A percentile compares a stretch with the other conserved stretches of the same genome.
These are phyloP conservation scores for Pythium utonaiense DNA, from an alignment of 352 stramenopile genomes.

Conservation along the genomic window DNA sequence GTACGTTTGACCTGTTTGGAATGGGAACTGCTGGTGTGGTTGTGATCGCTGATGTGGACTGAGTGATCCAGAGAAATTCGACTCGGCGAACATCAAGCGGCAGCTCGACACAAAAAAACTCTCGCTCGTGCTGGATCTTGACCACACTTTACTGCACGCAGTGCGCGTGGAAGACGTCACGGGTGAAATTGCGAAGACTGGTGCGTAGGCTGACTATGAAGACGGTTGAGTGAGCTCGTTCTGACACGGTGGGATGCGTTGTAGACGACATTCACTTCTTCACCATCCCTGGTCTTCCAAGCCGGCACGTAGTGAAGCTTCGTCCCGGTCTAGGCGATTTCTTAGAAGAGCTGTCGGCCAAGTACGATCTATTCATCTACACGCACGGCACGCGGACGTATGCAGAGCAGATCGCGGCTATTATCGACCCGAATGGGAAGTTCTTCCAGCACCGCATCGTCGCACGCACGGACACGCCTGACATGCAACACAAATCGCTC, in stretches of 20 bases:
- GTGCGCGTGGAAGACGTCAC: conserved; percentile 72
- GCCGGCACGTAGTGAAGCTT: conserved; percentile 92
- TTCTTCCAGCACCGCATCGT: conserved; percentile 89
- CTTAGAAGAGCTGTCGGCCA: conserved; percentile 68
- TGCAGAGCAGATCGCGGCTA: conserved; percentile 91
- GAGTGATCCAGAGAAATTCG: conserved; percentile 68
- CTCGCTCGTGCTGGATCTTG: conserved; percentile 95
- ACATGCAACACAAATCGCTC: conserved; percentile 85
- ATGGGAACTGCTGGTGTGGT: too few species aligned
- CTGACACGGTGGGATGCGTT: not conserved
- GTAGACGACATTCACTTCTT: conserved; percentile 80
- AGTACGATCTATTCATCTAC: conserved; percentile 95
- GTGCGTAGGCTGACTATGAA: conserved; percentile 21
- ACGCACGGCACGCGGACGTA: conserved; percentile 94
- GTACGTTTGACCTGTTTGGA: conserved; percentile 49
- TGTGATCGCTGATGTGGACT: conserved; percentile 42
- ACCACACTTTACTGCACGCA: conserved; percentile 96
- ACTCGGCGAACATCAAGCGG: conserved; percentile 81
- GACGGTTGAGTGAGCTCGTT: too few species aligned
- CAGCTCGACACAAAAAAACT: conserved; percentile 90
- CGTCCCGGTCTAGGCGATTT: conserved; percentile 89
- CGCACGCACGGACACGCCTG: conserved; percentile 78
- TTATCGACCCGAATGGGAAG: conserved; percentile 83
- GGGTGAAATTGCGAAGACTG: conserved; percentile 48
- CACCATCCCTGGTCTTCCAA: conserved; percentile 58